Evolutionary conservation across 2,329 filamentous ascomycete species (phyloP).

Genomic region (Bertia moriformis): DNA sequence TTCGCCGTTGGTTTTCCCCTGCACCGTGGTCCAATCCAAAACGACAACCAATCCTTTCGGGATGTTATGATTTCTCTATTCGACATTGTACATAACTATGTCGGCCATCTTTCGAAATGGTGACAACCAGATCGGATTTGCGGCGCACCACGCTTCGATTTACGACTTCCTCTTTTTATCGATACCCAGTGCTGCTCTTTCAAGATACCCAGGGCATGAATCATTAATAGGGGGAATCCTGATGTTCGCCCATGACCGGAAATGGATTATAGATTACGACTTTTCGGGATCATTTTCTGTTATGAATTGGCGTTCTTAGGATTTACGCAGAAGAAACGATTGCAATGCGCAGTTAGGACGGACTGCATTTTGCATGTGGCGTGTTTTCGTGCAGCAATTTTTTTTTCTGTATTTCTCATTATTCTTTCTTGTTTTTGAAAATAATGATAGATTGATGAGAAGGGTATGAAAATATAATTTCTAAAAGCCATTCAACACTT

Average conservation of each 20-base stretch:
- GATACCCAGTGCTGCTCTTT: neutral
- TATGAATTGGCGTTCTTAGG: neutral
- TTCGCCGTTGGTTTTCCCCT: neutral
- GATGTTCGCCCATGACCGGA: too few relatives aligned
- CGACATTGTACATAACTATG: neutral
- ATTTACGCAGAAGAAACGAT: neutral
- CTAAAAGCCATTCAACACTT: too few relatives aligned
- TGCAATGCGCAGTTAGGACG: neutral
- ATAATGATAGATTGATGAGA: neutral
- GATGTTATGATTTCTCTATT: too few relatives aligned
- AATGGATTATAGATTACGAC: too few relatives aligned
- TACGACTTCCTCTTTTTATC: neutral
- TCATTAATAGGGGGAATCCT: neutral
- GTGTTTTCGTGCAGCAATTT: conserved; percentile 1
- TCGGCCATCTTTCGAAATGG: neutral
- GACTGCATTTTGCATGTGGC: neutral
- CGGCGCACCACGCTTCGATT: neutral
- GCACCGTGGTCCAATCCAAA: too few relatives aligned
- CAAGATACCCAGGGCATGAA: too few relatives aligned
- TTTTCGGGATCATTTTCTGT: neutral
- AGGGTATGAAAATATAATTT: neutral
- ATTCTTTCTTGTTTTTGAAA: neutral
- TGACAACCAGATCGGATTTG: neutral
- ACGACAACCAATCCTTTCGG: too few relatives aligned
- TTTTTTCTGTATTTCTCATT: neutral